Evolutionary conservation across 108 stramenopile genomes (phyloP).

Genomic region (Nitzschia inconspicua): DNA sequence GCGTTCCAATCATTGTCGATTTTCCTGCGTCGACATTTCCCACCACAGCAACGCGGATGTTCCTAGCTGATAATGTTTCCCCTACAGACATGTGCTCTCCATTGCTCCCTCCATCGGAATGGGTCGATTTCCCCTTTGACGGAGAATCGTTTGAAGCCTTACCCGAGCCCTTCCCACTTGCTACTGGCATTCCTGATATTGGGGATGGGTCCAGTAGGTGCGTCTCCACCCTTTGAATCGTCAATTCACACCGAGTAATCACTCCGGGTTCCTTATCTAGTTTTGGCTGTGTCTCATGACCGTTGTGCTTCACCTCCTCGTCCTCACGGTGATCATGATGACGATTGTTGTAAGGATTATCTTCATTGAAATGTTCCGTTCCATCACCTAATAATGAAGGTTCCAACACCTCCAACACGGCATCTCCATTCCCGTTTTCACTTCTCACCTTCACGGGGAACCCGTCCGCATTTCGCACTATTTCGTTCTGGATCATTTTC

Average conservation of each 20-base stretch:
- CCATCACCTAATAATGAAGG: conserved; percentile 29
- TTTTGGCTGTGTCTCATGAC: conserved; percentile 1
- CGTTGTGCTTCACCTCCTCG: conserved; percentile 18
- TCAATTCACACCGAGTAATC: conserved; percentile 66
- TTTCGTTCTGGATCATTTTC: conserved; percentile 77
- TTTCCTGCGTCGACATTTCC: conserved; percentile 99
- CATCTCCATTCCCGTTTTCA: background rate
- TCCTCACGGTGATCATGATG: conserved; percentile 4
- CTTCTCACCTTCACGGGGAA: background rate
- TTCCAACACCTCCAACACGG: conserved; percentile 17
- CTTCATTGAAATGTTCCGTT: conserved; percentile 28
- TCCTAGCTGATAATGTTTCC: conserved; percentile 77
- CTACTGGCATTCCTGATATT: conserved; percentile 30
- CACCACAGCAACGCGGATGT: conserved; percentile 93
- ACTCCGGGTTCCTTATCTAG: conserved; percentile 38
- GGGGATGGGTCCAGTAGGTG: conserved; percentile 77
- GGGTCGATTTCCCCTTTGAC: background rate
- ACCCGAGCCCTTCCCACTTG: conserved; percentile 19
- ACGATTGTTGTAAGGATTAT: conserved; percentile 40
- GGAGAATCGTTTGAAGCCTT: conserved; percentile 3
- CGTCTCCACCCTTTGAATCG: conserved; percentile 77
- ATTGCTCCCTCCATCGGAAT: background rate
- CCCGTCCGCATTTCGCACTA: conserved; percentile 16
- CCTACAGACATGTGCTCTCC: conserved; percentile 33
- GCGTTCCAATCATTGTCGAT: conserved; percentile 91